Conservation (phyloP, 768 basidiomycete species). For the Psilocybe sp. region DNA sequence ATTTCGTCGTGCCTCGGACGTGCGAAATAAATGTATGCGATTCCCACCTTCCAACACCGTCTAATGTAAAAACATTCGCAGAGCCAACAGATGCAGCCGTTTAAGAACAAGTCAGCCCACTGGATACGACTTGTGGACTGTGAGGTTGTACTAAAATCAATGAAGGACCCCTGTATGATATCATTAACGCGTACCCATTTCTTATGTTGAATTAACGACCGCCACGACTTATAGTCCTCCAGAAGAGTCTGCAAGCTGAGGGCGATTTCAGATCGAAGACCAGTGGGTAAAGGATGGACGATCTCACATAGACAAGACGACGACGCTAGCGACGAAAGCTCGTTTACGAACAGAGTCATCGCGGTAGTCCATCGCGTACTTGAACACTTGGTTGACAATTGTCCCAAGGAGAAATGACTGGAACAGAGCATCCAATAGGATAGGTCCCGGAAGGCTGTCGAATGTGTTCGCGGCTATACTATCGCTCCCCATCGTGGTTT, state of each 20-base stretch:
- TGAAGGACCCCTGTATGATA: background rate
- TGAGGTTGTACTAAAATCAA: background rate
- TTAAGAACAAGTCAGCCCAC: constrained; percentile 46
- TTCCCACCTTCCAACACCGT: constrained; percentile 49
- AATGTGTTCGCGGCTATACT: constrained; percentile 25
- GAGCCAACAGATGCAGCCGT: constrained; percentile 42
- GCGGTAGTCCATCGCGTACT: constrained; percentile 38
- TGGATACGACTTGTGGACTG: constrained; percentile 38
- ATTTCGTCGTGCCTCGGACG: background rate
- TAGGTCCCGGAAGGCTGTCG: constrained; percentile 32
- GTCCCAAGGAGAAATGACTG: constrained; percentile 48
- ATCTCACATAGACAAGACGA: constrained; percentile 38
- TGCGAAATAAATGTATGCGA: background rate
- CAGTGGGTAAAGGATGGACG: no score
- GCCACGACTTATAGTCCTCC: constrained; percentile 42
- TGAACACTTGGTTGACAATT: constrained; percentile 35
- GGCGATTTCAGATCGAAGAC: background rate
- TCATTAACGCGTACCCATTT: constrained; percentile 29
- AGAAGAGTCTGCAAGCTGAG: constrained; percentile 31
- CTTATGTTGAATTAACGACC: constrained; percentile 26
- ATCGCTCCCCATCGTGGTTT: constrained; percentile 13
- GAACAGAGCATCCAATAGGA: constrained; percentile 43
- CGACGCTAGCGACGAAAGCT: constrained; percentile 35
- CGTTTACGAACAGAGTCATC: constrained; percentile 44
- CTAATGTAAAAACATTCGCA: constrained; percentile 49